Conservation (phyloP, 257 asterid genomes). For the Coffea eugenioides region DNA sequence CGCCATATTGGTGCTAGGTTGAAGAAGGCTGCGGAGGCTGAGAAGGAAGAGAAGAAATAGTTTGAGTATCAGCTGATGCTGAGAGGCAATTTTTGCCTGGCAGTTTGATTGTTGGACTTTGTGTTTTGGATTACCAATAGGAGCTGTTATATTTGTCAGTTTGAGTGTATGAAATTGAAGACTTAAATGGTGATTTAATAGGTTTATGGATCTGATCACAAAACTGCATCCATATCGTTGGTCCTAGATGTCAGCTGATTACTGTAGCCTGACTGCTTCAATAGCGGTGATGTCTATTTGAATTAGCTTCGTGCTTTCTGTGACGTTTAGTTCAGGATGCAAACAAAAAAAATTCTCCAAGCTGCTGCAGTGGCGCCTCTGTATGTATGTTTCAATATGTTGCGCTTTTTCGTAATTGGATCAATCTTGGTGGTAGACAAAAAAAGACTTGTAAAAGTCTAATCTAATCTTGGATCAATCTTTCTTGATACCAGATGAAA, state of each 20-base stretch:
- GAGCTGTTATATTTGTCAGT: neutral
- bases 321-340: neutral
- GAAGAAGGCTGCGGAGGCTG: slow-evolving; percentile 93
- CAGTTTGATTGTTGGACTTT: slow-evolving; percentile 21
- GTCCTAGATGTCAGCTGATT: neutral
- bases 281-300: neutral
- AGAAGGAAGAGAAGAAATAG: slow-evolving; percentile 84
- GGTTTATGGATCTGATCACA: neutral
- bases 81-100: slow-evolving; percentile 11
- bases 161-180: neutral
- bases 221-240: neutral
- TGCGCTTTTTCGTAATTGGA: too few relatives aligned
- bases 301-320: neutral
- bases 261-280: neutral
- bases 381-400: too few relatives aligned
- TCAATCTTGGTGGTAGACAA: too few relatives aligned
- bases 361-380: too few relatives aligned
- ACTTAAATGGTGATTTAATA: neutral
- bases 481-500: too few relatives aligned
- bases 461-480: too few relatives aligned
- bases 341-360: too few relatives aligned
- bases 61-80: slow-evolving; percentile 11
- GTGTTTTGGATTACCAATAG: neutral
- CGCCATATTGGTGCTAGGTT: slow-evolving; percentile 78
- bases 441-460: too few relatives aligned